Evolutionary conservation across 2,329 filamentous ascomycete genomes (phyloP), one percentile per base, ranked within the genome.

Genomic region (Diaporthe eres): DNA sequence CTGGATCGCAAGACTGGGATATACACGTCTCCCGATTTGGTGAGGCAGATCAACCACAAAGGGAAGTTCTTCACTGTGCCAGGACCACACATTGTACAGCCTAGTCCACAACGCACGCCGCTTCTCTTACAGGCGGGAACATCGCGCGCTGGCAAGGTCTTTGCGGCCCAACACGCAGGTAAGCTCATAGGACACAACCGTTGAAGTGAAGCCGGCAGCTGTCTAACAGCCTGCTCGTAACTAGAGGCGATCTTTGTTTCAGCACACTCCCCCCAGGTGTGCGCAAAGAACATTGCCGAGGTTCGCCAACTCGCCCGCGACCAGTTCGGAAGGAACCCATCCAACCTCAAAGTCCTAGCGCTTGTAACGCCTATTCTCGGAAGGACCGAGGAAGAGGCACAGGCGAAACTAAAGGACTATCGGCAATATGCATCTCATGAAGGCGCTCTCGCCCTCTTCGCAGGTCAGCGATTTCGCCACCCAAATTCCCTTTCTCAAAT

Each of bases 81-180:
- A 47, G 92, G 92, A 0, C 92, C 92, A 34, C 91, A 94, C 77
- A 88, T 94, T 78, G 91, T 90, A 74, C 88, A 93, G 71, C 92
- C 92, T 0, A 89, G 88, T 67, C 92, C 92, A 0, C 93, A 95
- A 79, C 85, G 93, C 4, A 94, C 92, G 1, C 93, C 93, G 0
- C 85, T 94, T 2, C 87, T 94, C 6, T 86, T 94, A 4, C 93
- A 95, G 81, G 93, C 93, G 0, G 93, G 93, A 0, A 93, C 92
- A 0, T 93, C 91, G 0, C 89, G 87, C 68, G 88, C 92, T 0
- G 93, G 92, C 2, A 93, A 92, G 81, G 82, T 84, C 0, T 94
- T 95, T 78, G 92, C 92, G 0, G 91, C 92, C 0, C 90, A 92
- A 78, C 92, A 94, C 80, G 93, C 93, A 0, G 93, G 63, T 67